Evolutionary conservation across 2,329 filamentous ascomycete genomes (phyloP).

Genomic region (Hypocrella siamensis): DNA sequence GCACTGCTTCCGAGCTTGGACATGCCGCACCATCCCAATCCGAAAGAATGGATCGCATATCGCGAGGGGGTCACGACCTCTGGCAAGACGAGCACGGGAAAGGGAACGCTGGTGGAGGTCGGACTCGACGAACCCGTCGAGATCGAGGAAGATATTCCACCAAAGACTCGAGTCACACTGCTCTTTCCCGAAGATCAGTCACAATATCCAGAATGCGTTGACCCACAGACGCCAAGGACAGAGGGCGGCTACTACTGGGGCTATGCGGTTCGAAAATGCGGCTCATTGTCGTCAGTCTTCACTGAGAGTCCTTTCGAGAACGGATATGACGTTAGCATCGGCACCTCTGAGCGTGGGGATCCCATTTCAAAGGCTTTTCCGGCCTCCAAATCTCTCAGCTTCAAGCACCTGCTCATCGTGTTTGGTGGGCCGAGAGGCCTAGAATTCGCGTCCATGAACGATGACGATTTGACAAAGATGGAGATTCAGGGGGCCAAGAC

Average conservation of each 20-base stretch:
- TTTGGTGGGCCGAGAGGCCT: conserved; percentile 72
- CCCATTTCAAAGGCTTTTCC: conserved; percentile 32
- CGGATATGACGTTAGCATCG: conserved; percentile 71
- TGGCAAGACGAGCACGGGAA: conserved; percentile 23
- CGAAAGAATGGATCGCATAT: conserved; percentile 64
- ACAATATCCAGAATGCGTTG: conserved; percentile 39
- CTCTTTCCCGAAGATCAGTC: conserved; percentile 34
- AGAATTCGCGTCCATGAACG: conserved; percentile 56
- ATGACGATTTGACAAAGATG: conserved; percentile 37
- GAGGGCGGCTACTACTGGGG: conserved; percentile 80
- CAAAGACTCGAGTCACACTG: conserved; percentile 59
- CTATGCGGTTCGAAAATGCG: conserved; percentile 52
- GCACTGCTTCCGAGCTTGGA: conserved; percentile 64
- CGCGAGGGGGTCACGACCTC: conserved; percentile 58
- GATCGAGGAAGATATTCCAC: conserved; percentile 46
- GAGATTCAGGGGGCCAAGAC: conserved; percentile 49
- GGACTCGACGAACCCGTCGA: conserved; percentile 38
- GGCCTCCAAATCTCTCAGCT: conserved; percentile 25
- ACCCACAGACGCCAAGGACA: conserved; percentile 53
- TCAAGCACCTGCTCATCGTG: conserved; percentile 60
- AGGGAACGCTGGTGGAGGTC: conserved; percentile 40
- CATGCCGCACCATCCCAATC: conserved; percentile 69
- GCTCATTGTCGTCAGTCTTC: conserved; percentile 56
- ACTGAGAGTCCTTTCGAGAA: conserved; percentile 60
- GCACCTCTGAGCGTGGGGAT: conserved; percentile 63